phyloP scores from a whole-genome alignment of 345 rosid genomes.

The Populus alba region DNA sequence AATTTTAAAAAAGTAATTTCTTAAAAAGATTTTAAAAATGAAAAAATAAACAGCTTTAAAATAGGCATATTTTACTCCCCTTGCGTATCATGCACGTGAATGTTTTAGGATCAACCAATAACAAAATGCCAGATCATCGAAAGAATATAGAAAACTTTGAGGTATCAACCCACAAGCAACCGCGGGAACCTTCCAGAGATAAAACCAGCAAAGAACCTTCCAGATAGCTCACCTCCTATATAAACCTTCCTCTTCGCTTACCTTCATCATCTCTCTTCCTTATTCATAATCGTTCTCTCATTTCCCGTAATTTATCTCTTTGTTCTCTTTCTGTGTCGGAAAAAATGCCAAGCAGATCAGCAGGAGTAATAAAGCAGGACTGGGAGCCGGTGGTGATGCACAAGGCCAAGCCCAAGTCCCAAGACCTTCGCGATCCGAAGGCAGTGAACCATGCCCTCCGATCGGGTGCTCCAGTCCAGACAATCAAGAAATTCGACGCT shows the following conservation, averaged over 20 bases:
- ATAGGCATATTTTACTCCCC: too few species aligned
- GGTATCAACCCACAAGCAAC: neutral
- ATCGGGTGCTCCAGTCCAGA: slow-evolving; percentile 54
- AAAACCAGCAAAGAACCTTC: neutral
- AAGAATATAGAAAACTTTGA: too few species aligned
- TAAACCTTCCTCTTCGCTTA: too few species aligned
- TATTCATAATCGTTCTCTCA: neutral
- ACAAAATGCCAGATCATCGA: neutral
- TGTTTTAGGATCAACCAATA: neutral
- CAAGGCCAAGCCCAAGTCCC: slow-evolving; percentile 53
- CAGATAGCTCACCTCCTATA: neutral
- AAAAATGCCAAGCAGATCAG: slow-evolving; percentile 59
- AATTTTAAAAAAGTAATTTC: too few species aligned
- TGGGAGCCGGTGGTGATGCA: slow-evolving; percentile 83
- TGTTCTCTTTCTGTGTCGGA: neutral
- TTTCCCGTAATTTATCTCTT: too few species aligned
- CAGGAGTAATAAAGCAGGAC: slow-evolving; percentile 64
- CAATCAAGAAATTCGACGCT: slow-evolving; percentile 57
- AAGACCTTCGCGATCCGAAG: slow-evolving; percentile 62
- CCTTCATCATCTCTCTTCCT: fast-evolving
- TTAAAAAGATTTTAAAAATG: too few species aligned
- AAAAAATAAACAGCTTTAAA: too few species aligned
- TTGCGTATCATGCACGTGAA: neutral
- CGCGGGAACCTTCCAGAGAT: slow-evolving; percentile 12
- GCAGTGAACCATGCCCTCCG: slow-evolving; percentile 71